phyloP scores from a whole-genome alignment of 1,139 yeast species.

The Petasospora rhodanensis region DNA sequence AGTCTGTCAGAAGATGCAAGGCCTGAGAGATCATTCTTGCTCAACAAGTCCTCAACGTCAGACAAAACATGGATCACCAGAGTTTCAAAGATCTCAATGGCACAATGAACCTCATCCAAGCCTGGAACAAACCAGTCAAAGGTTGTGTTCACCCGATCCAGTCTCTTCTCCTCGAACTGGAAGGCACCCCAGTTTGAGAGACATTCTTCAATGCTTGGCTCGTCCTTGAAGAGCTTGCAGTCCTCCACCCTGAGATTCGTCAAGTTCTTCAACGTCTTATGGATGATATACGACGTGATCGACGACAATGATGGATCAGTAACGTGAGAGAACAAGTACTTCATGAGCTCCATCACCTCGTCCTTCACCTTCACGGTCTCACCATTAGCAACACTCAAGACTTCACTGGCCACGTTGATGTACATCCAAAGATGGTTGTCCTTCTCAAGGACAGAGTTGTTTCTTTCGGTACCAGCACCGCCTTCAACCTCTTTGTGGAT shows the following conservation, averaged over 20 bases:
- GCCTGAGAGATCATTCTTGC: constrained; percentile 10
- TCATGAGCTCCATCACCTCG: constrained; percentile 48
- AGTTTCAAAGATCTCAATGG: constrained; percentile 53
- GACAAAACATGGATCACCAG: constrained; percentile 43
- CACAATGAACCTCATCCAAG: constrained; percentile 52
- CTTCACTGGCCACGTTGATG: constrained; percentile 64
- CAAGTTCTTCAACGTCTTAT: constrained; percentile 61
- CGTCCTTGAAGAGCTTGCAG: constrained; percentile 45
- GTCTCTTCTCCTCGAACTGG: constrained; percentile 47
- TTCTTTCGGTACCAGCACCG: constrained; percentile 76
- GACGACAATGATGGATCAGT: constrained; percentile 59
- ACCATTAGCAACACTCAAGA: constrained; percentile 63
- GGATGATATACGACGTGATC: constrained; percentile 46
- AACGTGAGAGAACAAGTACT: constrained; percentile 50
- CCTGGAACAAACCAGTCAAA: constrained; percentile 78
- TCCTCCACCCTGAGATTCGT: constrained; percentile 58
- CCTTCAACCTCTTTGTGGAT: constrained; percentile 71
- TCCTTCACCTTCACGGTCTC: constrained; percentile 41
- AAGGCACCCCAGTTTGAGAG: constrained; percentile 71
- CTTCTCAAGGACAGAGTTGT: constrained; percentile 62
- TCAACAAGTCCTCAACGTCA: constrained; percentile 35
- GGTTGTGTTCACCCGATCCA: constrained; percentile 39
- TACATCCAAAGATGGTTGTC: constrained; percentile 79
- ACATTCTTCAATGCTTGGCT: constrained; percentile 30
- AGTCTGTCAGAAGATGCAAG: constrained; percentile 41